Base-by-base conservation (phyloP, 805 yeast genomes). In the Yarrowia divulgata region DNA sequence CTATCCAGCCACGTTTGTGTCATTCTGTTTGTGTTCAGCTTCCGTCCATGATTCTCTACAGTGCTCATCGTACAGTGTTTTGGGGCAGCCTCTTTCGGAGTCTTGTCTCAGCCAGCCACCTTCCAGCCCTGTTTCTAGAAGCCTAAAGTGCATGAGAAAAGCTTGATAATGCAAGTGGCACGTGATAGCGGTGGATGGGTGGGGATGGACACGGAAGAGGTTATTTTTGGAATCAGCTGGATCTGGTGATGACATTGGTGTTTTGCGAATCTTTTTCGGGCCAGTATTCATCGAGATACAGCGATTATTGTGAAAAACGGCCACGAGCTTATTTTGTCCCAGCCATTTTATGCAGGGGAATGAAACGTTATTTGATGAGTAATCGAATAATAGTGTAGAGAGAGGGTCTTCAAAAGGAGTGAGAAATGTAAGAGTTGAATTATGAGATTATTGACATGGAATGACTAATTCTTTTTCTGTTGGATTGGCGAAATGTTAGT, bases 71-170 rank as follows among this genome's bases (percentile, higher is more conserved):
- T 16, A 3, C 9, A 3, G 32, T 52, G 14, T 52, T 52, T 52
- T 52, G 58, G 37, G 37, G 37, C 34, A 52, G 43, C 60, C 60
- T 19, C 45, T 54, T 54, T 54, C 60, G 60, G 45, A 54, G 60
- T 13, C 10, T 13, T 39, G 34, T 39, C 32, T 54, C 45, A 54
- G 29, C 60, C 60, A 37, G 60, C 60, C 60, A 54, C 45, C 60
- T 14, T 54, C 46, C 60, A 54, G 60, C 60, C 60, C 57, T 8
- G 42, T 37, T 52, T 54, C 45, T 19, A 37, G 45, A 54, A 54
- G 60, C 32, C 14, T 54, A 54, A 19, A 7, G 14, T 54, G 60
- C 60, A 39, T 54, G 43, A 18, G 10, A 54, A 54, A 39, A 54
- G 45, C 60, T 39, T 39, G 60, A 54, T 54, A 54, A 54, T 54